A percentile compares a stretch with the other conserved stretches of the same genome.
Evolutionary conservation across 306 rosid genomes (phyloP).

Genomic region (Trifolium subterraneum): DNA sequence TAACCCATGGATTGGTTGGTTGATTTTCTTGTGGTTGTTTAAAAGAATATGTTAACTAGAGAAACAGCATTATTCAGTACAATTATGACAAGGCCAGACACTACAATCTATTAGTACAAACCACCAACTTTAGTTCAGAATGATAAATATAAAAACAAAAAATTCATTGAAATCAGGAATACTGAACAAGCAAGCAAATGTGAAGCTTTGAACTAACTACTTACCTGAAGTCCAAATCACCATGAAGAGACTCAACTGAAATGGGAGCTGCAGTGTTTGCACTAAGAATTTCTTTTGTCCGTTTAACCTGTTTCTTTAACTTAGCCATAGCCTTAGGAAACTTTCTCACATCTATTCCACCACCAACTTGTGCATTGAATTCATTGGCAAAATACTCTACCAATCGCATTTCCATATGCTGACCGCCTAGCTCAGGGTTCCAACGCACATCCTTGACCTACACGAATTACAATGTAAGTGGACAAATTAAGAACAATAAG

Average conservation of each 20-base stretch:
- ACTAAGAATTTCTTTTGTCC: constrained; percentile 96
- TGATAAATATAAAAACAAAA: constrained; percentile 6
- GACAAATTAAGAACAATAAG: constrained; percentile 29
- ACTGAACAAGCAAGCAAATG: neutral
- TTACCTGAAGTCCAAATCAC: constrained; percentile 89
- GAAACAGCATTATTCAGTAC: constrained; percentile 2
- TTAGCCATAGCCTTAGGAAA: constrained; percentile 97
- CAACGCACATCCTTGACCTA: constrained; percentile 98
- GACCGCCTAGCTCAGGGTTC: constrained; percentile 94
- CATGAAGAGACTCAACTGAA: constrained; percentile 91
- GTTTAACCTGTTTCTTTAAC: constrained; percentile 94
- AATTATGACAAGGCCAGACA: neutral
- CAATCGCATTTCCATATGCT: constrained; percentile 79
- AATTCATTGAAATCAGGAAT: constrained; percentile 26
- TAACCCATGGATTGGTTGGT: neutral
- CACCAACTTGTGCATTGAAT: constrained; percentile 88
- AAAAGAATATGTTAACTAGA: neutral
- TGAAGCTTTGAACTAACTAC: constrained; percentile 36
- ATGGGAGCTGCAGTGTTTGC: constrained; percentile 95
- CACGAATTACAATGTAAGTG: constrained; percentile 32
- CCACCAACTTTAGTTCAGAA: constrained; percentile 12
- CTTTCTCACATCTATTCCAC: constrained; percentile 82
- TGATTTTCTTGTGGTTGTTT: neutral
- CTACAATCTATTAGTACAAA: constrained; percentile 3
- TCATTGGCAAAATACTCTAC: constrained; percentile 91